Base-by-base conservation (phyloP, 345 rosid species). In the Hibiscus tridactylites region DNA sequence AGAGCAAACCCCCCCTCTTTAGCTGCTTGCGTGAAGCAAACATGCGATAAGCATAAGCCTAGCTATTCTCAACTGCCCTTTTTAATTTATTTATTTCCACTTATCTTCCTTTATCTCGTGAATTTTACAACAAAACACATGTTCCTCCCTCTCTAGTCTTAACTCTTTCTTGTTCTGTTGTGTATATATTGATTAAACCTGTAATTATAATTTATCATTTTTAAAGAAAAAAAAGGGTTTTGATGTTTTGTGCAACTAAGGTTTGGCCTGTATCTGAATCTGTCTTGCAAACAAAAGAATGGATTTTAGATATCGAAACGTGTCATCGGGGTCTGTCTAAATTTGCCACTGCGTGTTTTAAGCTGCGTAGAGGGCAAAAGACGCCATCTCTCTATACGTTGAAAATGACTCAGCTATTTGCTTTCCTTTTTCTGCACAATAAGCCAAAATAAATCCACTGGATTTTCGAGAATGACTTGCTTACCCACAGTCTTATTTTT, bases 11-110 rank as follows among this genome's bases (percentile, higher is more conserved):
- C 60, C 10, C 10, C 82, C 74, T 75, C 75, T 87, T 87, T 83
- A 87, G 97, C 90, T 83, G 90, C 83, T 94, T 94, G 96, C 98
- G 98, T 94, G 96, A 94, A 94, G 97, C 93, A 94, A 93, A 87
- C 96, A 90, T 86, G 92, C 86, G 90, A 89, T 83, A 80, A 83
- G 88, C 76, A 89, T 83, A 79, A 83, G 88, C 76, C 85, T 75
- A 71, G 69, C 75, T 79, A 62, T 70, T 78, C 82, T 75, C 85
- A 81, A 79, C 87, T 82, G 86, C 78, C 69, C 71, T 76, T 75
- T 71, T 15, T 64, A 47, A 11, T 5, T 54, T 17, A 6, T 21
- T 19, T 4, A 53, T 5, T 12, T 9, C 52, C 7, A 4, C 74
- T 49, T 63, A n/a, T 53, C 62, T 73, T 61, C 71, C 71, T 62